Evolutionary conservation across 768 basidiomycete genomes (phyloP), one percentile per base, ranked within the genome.

Genomic region (Mycena capillaripes): DNA sequence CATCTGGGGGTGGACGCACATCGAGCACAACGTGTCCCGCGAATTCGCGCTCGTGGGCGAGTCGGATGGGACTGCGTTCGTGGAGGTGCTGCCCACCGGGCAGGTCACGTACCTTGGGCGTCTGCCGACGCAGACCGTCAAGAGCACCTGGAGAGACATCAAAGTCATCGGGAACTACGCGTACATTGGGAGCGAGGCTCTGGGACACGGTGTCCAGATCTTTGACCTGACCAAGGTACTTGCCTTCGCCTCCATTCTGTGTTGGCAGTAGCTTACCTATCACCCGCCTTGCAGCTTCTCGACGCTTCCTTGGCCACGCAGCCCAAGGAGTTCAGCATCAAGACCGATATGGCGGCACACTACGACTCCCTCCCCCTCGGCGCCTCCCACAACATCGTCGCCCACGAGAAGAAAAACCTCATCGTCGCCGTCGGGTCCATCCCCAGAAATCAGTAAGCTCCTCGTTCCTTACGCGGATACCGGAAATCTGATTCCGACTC

Each of bases 381-480:
- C 30, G 73, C 79, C 25, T 76, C 79, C 16, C 80, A 81, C 70
- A 81, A 81, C 64, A 75, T 81, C 57, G 80, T 81, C 32, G 70
- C 78, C n/a, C 77, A 78, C 65, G 71, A 58, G 42, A 70, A 68
- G 53, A 71, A 71, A 27, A 73, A 78, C 21, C 74, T 78, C 44
- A 75, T 77, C 23, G 72, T 77, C 21, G 73, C 80, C 23, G 80
- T 81, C 14, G 80, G 80, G 30, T 64, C 77, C 27, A 23, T 68
- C 34, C 79, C 80, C 2, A 44, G 79, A 21, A 79, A 68, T 14
- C 64, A 69, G 70, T 71, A 23, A 40, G 62, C 21, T 7, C 5
- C n/a, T 40, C n/a, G 10, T 30, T 38, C 12, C 34, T 32, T 29
- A 8, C 30, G 30, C 17, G 23, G 0, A 8, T 30, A 42, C 29